Evolutionary conservation across 441 rosid species (phyloP), one percentile per base, ranked within the genome.

Genomic region (Omphalea diandra): DNA sequence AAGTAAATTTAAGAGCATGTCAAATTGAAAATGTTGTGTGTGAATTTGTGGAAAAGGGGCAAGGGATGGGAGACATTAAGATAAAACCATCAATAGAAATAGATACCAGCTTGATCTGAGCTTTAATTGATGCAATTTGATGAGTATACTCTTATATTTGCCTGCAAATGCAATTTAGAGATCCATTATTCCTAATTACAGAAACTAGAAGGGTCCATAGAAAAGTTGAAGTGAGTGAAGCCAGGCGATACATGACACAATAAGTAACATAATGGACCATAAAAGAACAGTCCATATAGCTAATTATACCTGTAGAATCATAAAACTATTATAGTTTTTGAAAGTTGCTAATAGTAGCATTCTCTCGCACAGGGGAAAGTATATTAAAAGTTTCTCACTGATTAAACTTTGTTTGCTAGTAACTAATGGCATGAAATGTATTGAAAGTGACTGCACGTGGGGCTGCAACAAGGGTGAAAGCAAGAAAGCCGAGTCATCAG

Each of bases 91-190:
- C 20, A 49, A 11, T 26, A 27, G 1, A 18, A 14, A 67, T 7
- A 75, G 77, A 41, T 79, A 93, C 94, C 85, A 83, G 62, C 80
- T 93, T 89, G 75, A 93, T 93, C 73, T 87, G 91, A 17, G 88
- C 91, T 81, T 89, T 93, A 58, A 89, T 87, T 68, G 84, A 79
- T 12, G 93, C 84, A 26, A 90, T 83, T 62, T 84, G 74, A n/a
- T 55, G 66, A 46, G 82, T 87, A 61, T 83, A 81, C 63, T 90
- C 94, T 72, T 85, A 87, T 79, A 86, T 55, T 81, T 86, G 83
- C 77, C 95, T 90, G 89, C 79, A 74, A 52, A 54, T 32, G 14
- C 60, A 69, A 54, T 58, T 46, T 55, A 63, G 24, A 43, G 73
- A 38, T 44, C n/a, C 7, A 14, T 31, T 61, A 54, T 12, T 46